Evolutionary conservation across 768 basidiomycete genomes (phyloP), one percentile per base, ranked within the genome.

Genomic region (Tulasnella sp.): DNA sequence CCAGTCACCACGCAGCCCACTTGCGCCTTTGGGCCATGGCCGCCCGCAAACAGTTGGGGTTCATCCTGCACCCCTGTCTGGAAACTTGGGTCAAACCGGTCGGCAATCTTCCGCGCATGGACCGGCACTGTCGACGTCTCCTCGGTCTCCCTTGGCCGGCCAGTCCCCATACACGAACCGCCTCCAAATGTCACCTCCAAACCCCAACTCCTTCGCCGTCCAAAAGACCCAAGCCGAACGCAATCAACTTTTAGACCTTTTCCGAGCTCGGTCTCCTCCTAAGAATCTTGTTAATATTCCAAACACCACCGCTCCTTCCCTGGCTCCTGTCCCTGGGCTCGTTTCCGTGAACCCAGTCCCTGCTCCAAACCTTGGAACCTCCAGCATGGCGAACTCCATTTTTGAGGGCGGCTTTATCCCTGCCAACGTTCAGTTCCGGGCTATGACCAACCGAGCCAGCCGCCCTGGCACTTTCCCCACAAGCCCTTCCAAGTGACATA

Each of bases 221-320:
- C 74, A 75, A 17, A 75, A 75, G 54, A 70, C 74, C 14, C 74
- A 64, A 31, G 67, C 74, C 36, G 74, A 75, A 34, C 74, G 74
- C 11, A 42, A 34, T n/a, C 36, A 75, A 45, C 67, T 75, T 14
- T 67, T 75, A 58, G 67, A 75, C 67, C 37, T 75, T 38, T 31
- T 67, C 34, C 34, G 38, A 9, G 31, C n/a, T 14, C 22, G 31
- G 29, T 58, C 52, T 8, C 45, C 54, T 17, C 40, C n/a, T 31
- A 19, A 29, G 36, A 45, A 22, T 45, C 40, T 64, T n/a, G 38
- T 19, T 31, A 72, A 38, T 25, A 9, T 22, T 38, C 67, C 67
- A 31, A 1, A n/a, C 25, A 36, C 38, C 39, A 31, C 58, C 22
- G 31, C 74, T 37, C 37, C 74, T n/a, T n/a, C 54, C 14, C 14